A percentile compares a stretch with the other conserved stretches of the same genome.
Evolutionary conservation across 1,139 yeast species (phyloP).

Genomic region (Diutina catenulata): DNA sequence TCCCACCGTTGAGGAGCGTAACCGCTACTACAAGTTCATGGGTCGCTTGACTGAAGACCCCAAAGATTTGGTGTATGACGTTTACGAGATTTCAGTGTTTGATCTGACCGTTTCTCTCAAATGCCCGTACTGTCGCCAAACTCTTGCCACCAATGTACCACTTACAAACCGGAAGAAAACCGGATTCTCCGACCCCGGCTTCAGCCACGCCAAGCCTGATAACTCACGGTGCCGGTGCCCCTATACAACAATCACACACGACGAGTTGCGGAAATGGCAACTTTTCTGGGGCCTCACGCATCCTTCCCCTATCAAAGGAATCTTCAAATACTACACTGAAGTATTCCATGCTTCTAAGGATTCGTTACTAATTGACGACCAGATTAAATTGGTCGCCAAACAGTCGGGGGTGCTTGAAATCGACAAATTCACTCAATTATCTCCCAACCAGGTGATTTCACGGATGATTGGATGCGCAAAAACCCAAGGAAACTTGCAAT

Average conservation of each 20-base stretch:
- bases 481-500: neutral
- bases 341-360: slow-evolving; percentile 4
- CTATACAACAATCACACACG: neutral
- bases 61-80: neutral
- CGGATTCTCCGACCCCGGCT: neutral
- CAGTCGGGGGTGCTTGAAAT: slow-evolving; percentile 1
- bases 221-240: slow-evolving; percentile 1
- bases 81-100: neutral
- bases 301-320: slow-evolving; percentile 5
- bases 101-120: neutral
- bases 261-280: slow-evolving; percentile 4
- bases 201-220: neutral
- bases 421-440: neutral
- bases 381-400: slow-evolving; percentile 1
- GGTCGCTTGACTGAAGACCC: slow-evolving; percentile 4
- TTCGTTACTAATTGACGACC: slow-evolving; percentile 3
- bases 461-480: slow-evolving; percentile 2
- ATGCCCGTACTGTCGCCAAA: slow-evolving; percentile 4
- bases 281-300: slow-evolving; percentile 4
- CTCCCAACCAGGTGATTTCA: neutral
- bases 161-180: neutral
- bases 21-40: slow-evolving; percentile 3
- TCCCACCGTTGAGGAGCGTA: neutral
- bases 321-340: slow-evolving; percentile 3
- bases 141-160: neutral